These are phyloP conservation scores for Penicillium steckii DNA, from an alignment of 495 filamentous ascomycete genomes.

Conservation along the genomic window DNA sequence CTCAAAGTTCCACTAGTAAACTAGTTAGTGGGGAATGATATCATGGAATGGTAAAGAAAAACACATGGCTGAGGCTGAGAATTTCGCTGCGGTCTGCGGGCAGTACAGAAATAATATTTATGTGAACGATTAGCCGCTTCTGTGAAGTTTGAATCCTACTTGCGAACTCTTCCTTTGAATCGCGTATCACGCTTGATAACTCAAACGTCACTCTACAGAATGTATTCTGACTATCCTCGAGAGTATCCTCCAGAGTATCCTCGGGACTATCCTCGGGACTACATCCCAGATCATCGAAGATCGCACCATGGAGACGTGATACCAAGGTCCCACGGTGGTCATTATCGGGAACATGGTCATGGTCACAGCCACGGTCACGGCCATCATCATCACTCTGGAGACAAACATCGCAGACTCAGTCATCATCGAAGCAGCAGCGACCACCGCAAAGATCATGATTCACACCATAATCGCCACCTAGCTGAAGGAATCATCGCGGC, in stretches of 20 bases:
- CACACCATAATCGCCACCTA: slow-evolving; percentile 6
- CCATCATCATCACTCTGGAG: too few species aligned
- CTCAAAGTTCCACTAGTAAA: slow-evolving; percentile 1
- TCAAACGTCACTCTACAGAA: too few species aligned
- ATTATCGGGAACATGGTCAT: neutral
- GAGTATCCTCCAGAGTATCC: too few species aligned
- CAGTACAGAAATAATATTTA: too few species aligned
- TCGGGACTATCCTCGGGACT: neutral
- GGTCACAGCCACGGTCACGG: neutral
- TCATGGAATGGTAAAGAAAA: neutral
- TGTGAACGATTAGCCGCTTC: neutral
- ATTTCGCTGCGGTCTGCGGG: neutral
- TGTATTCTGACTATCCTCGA: neutral
- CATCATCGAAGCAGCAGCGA: neutral
- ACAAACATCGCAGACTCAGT: too few species aligned
- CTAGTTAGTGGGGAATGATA: slow-evolving; percentile 7
- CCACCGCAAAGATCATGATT: neutral
- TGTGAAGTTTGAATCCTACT: neutral
- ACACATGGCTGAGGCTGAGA: neutral
- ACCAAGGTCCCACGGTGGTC: neutral
- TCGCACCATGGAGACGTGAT: neutral
- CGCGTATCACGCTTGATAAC: too few species aligned
- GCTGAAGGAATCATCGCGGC: slow-evolving; percentile 5
- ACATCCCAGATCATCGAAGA: neutral
- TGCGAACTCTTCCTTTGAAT: neutral